Evolutionary conservation across 352 stramenopile genomes (phyloP), one percentile per base, ranked within the genome.

Genomic region (Pythium rhizo-oryzae): DNA sequence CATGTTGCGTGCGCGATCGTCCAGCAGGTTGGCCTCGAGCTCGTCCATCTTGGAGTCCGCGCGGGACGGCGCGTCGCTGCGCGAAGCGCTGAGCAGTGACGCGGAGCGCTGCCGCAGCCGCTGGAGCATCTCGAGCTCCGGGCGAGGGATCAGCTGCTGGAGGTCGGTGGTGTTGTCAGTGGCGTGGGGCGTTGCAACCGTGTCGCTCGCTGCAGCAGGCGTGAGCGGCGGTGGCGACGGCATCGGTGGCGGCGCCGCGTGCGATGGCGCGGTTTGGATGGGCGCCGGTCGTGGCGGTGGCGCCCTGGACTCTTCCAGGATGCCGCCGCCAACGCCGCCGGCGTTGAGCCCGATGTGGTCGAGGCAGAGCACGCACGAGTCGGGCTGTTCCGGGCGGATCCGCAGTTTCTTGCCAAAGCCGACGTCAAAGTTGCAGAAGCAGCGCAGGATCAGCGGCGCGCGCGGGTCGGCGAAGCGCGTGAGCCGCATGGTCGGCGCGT

Each of bases 381-480:
- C 75, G 12, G 76, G 64, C 58, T 86, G 78, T 46, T 85, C 81
- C 12, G 58, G 61, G 19, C 78, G 62, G 12, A 81, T 59, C 28
- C 84, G 71, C 19, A 80, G 47, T 2, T 82, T 70, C 16, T 65
- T 72, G 2, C 66, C 68, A 25, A 96, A 85, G 5, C 81, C 85
- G 0, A 76, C 81, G 55, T 96, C 85, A 69, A 93, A 94, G 71
- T 96, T 90, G 65, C 84, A 91, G 57, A 96, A 96, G 68, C 79
- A 92, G 3, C 86, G 85, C 62, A 96, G 44, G 25, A 92, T 76
- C 1, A 91, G 79, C 60, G 87, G 84, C 39, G 87, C 83, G 25
- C 78, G 72, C 12, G 84, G 82, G 69, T 93, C 85, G 23, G 92
- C 30, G 69, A 95, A 95, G 24, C 82, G 72, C 25, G 78, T 90